Base-by-base conservation (phyloP, 192 early-diverging fungal genomes). In the Coemansia sp. region DNA sequence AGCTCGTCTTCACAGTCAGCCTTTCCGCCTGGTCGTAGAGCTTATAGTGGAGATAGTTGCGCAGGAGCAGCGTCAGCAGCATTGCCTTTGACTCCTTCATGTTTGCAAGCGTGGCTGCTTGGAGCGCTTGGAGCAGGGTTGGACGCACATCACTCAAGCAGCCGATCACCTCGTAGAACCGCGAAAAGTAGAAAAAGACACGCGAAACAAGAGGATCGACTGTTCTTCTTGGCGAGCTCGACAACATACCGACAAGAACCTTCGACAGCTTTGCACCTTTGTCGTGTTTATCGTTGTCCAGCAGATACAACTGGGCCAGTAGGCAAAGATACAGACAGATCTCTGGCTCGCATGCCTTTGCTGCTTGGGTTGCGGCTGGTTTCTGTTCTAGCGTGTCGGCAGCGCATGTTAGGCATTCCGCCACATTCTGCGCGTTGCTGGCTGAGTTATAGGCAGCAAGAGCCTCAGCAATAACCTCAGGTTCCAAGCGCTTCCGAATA, bases 11-110 rank as follows among this genome's bases (percentile, higher is more conserved):
- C 18, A 93, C 91, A 0, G 96, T 92, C 36, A 99, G 89, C 72
- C 98, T 93, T 78, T 98, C 96, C 15, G 98, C 98, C 76, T 98
- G 96, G 45, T 98, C 98, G 64, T 92, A 95, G n/a, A 96, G 87
- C 71, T 97, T 98, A 85, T 92, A 90, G 69, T 93, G 86, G 63
- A 99, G 88, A 73, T 96, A 96, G 81, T 93, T 96, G 81, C 93
- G 89, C 52, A 99, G 84, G 18, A 98, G 72, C 20, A 97, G 76
- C 67, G 98, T 99, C 58, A 99, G 77, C 45, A 99, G 67, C 36
- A 92, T 94, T 12, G 92, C 94, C 86, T 93, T 77, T 38, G 78
- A 68, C 58, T 99, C 98, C 71, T 93, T 90, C 84, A 98, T 96
- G 46, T 89, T 90, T 23, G 91, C 82, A 38, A 99, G 85, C 23